phyloP scores from a whole-genome alignment of 1,139 yeast species.

The Suhomyces coccinellae region DNA sequence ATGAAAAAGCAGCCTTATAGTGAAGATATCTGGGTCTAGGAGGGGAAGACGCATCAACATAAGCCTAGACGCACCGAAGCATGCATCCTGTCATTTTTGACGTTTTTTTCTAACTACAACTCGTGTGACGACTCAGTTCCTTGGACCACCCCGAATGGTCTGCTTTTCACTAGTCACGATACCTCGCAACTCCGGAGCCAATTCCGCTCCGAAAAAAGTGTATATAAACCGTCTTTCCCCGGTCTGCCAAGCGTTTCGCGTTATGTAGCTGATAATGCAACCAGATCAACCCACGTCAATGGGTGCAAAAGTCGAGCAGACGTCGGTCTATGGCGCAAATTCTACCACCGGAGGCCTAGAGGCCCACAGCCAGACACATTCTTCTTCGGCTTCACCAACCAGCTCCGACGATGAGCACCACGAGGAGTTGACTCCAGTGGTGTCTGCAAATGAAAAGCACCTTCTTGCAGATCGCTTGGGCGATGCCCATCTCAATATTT shows the following conservation, averaged over 20 bases:
- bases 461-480: constrained; percentile 25
- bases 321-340: neutral
- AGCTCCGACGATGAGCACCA: neutral
- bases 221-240: neutral
- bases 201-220: constrained; percentile 2
- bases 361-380: neutral
- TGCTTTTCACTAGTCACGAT: neutral
- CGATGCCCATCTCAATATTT: constrained; percentile 30
- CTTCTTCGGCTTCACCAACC: neutral
- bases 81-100: constrained; percentile 1
- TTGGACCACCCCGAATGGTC: neutral
- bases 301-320: constrained; percentile 1
- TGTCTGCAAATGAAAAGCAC: constrained; percentile 9
- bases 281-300: neutral
- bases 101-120: neutral
- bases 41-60: neutral
- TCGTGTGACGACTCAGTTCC: no score
- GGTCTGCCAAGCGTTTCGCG: constrained; percentile 1
- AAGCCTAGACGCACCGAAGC: neutral
- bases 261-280: neutral
- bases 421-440: constrained; percentile 1
- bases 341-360: neutral
- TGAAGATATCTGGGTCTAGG: neutral
- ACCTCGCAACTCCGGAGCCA: constrained; percentile 1
- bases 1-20: neutral